These are phyloP conservation scores for Fusarium sororula DNA, from an alignment of 2,329 filamentous ascomycete genomes.

Conservation along the genomic window DNA sequence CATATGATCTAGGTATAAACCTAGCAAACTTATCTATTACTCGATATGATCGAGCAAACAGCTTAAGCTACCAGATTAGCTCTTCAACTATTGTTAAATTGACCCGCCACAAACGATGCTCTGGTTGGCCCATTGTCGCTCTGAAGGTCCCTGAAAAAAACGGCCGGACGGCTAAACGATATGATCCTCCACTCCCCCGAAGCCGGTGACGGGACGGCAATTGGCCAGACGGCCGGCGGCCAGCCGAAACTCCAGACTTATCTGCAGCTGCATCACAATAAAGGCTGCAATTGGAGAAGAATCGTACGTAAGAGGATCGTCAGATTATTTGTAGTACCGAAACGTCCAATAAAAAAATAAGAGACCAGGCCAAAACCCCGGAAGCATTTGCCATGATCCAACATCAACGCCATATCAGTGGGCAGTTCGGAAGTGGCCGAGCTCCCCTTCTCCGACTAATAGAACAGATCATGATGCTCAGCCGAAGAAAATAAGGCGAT, in stretches of 20 bases:
- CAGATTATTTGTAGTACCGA: constrained; percentile 7
- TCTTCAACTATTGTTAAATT: not conserved
- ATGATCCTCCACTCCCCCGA: constrained; percentile 28
- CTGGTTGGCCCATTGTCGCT: constrained; percentile 1
- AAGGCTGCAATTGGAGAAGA: not conserved
- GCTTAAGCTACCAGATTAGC: constrained; percentile 21
- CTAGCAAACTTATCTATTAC: constrained; percentile 11
- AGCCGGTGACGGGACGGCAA: constrained; percentile 7
- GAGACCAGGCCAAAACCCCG: not conserved
- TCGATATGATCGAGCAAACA: constrained; percentile 37
- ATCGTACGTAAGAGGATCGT: constrained; percentile 7
- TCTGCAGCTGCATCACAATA: not conserved
- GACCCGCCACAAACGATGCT: not conserved
- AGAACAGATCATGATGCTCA: constrained; percentile 9
- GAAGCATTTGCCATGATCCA: constrained; percentile 15
- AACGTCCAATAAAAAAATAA: constrained; percentile 19
- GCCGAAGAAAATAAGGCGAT: constrained; percentile 32
- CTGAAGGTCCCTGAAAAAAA: not conserved
- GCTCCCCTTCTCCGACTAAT: constrained; percentile 34
- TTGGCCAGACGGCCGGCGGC: not conserved
- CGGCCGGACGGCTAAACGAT: constrained; percentile 9
- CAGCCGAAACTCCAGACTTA: constrained; percentile 12
- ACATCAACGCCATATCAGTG: constrained; percentile 7
- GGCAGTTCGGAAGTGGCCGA: constrained; percentile 47
- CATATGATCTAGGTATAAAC: not conserved